Evolutionary conservation across 2,329 filamentous ascomycete genomes (phyloP).

Genomic region (Fusarium sp.): DNA sequence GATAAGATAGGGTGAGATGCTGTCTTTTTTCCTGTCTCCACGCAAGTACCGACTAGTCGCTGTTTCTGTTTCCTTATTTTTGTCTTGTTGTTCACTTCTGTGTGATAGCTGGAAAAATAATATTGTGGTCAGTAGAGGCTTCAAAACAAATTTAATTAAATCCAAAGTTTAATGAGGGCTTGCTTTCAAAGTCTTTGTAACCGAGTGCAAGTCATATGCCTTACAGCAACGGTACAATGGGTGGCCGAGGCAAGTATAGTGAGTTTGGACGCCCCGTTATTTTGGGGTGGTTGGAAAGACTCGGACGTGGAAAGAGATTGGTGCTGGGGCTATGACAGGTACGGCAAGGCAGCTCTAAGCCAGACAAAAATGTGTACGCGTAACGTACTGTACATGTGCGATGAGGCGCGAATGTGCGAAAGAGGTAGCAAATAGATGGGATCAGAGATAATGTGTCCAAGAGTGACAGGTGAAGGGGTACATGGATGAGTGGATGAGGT

Average conservation of each 20-base stretch:
- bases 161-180: not conserved
- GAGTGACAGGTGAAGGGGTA: not conserved
- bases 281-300: constrained; percentile 32
- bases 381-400: constrained; percentile 11
- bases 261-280: constrained; percentile 24
- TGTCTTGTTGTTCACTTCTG: not conserved
- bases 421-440: constrained; percentile 11
- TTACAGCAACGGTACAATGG: not conserved
- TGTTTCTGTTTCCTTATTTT: constrained; percentile 3
- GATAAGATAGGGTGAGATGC: constrained; percentile 22
- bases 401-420: constrained; percentile 10
- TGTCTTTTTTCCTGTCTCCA: constrained; percentile 30
- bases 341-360: constrained; percentile 8
- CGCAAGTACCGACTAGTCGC: constrained; percentile 28
- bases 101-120: not conserved
- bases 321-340: constrained; percentile 28
- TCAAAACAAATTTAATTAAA: not conserved
- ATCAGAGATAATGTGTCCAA: constrained; percentile 4
- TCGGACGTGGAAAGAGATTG: constrained; percentile 12
- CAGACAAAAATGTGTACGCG: constrained; percentile 16
- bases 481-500: not conserved
- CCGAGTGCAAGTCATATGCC: constrained; percentile 1
- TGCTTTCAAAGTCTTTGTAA: not conserved
- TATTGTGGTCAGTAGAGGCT: constrained; percentile 15
- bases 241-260: not conserved